Evolutionary conservation across 2,329 filamentous ascomycete genomes (phyloP).

Genomic region (Trichoderma koningiopsis): DNA sequence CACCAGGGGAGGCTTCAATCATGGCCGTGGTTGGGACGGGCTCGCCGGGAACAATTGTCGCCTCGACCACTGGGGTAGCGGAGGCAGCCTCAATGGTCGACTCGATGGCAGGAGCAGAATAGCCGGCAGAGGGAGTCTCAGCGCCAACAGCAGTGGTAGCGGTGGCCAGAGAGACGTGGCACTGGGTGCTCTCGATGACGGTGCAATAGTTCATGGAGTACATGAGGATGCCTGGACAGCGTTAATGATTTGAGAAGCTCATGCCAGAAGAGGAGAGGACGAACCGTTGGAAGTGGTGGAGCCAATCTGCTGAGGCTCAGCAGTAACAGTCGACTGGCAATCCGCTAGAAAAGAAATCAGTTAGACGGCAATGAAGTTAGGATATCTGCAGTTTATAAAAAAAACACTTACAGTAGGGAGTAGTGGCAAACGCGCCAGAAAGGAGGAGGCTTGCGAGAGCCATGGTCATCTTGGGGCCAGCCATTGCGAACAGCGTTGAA

Average conservation of each 20-base stretch:
- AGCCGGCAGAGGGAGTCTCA: constrained; percentile 18
- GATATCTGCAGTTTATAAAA: not conserved
- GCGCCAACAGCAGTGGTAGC: constrained; percentile 27
- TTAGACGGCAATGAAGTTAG: not conserved
- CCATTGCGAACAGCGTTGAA: constrained; percentile 31
- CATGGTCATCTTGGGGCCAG: constrained; percentile 36
- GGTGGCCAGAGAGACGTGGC: constrained; percentile 37
- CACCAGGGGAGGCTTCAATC: not conserved
- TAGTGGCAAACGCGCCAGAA: constrained; percentile 24
- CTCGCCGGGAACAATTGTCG: constrained; percentile 5
- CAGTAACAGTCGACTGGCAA: constrained; percentile 34
- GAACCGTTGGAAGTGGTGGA: constrained; percentile 39
- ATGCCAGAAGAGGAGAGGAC: not conserved
- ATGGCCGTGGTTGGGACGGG: not conserved
- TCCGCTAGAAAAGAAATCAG: constrained; percentile 33
- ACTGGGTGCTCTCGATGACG: constrained; percentile 40
- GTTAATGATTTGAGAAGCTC: not conserved
- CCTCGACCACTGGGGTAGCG: not conserved
- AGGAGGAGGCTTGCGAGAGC: constrained; percentile 32
- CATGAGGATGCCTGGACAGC: constrained; percentile 36
- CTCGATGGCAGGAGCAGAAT: constrained; percentile 7
- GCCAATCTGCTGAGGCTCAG: constrained; percentile 38
- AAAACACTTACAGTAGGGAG: constrained; percentile 12
- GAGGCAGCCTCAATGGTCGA: not conserved
- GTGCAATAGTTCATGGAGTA: constrained; percentile 44